Evolutionary conservation across 140 eudicot species (phyloP).

Genomic region (Oenanthe javanica): DNA sequence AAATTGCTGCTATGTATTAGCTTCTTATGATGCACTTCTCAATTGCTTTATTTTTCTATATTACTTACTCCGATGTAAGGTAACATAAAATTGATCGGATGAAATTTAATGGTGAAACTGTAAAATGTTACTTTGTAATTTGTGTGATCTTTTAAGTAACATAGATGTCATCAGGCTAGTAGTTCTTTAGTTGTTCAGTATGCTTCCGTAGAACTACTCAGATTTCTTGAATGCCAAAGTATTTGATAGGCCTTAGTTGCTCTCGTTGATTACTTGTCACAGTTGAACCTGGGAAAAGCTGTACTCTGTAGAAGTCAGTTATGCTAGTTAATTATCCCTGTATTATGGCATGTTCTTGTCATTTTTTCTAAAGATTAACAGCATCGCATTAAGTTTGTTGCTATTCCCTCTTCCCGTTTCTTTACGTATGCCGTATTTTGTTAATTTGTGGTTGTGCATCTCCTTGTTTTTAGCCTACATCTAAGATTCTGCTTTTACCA

Average conservation of each 20-base stretch:
- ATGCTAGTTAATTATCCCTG: background rate
- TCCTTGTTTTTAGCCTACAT: background rate
- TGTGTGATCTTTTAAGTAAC: background rate
- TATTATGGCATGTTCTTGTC: background rate
- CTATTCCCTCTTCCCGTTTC: background rate
- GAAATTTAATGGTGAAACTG: too few relatives aligned
- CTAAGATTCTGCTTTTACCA: too few relatives aligned
- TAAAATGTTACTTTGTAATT: too few relatives aligned
- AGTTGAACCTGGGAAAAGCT: background rate
- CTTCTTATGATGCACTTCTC: background rate
- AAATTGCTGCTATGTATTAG: background rate
- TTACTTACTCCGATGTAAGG: background rate
- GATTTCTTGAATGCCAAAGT: background rate
- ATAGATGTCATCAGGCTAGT: background rate
- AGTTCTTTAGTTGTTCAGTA: background rate
- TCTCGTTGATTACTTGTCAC: background rate
- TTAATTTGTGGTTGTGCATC: background rate
- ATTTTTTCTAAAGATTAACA: background rate
- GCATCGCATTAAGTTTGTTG: background rate
- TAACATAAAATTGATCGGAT: background rate
- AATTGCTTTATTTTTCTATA: too few relatives aligned
- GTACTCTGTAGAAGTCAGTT: background rate
- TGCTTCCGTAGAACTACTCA: background rate
- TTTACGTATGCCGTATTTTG: background rate
- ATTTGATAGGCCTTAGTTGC: background rate